phyloP scores from a whole-genome alignment of 768 basidiomycete genomes.

The Phanerochaete carnosa region DNA sequence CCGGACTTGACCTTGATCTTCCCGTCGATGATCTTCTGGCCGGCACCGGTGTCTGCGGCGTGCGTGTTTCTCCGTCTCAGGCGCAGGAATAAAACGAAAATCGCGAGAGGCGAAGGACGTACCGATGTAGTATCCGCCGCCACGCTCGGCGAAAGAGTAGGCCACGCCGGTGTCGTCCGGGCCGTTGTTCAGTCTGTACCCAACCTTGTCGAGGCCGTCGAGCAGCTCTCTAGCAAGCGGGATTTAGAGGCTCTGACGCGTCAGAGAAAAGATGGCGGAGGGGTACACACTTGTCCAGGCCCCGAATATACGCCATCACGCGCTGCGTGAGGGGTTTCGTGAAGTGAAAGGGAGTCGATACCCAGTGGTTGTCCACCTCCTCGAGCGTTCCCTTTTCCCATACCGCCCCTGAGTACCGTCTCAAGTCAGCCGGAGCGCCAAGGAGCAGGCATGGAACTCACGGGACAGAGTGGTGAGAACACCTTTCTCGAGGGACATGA shows the following conservation, averaged over 20 bases:
- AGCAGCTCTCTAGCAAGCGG: constrained; percentile 35
- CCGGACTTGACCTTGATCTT: too few species aligned
- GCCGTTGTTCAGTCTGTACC: constrained; percentile 55
- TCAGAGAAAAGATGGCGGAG: too few species aligned
- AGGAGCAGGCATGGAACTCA: too few species aligned
- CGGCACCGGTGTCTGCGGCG: not conserved
- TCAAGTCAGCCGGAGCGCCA: too few species aligned
- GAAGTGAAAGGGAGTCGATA: constrained; percentile 24
- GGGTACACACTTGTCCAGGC: too few species aligned
- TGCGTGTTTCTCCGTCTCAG: not conserved
- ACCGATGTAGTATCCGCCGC: constrained; percentile 5
- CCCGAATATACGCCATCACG: constrained; percentile 28
- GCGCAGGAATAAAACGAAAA: not conserved
- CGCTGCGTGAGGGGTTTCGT: constrained; percentile 28
- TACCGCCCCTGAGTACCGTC: too few species aligned
- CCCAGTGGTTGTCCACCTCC: not conserved
- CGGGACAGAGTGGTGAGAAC: constrained; percentile 27
- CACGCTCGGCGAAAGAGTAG: not conserved
- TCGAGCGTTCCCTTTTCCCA: too few species aligned
- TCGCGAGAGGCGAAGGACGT: constrained; percentile 27
- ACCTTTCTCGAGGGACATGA: constrained; percentile 38
- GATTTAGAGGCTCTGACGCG: too few species aligned
- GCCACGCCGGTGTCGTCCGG: constrained; percentile 50
- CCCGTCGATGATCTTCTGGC: too few species aligned
- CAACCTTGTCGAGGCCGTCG: constrained; percentile 51